A percentile compares a stretch with the other conserved stretches of the same genome.
These are phyloP conservation scores for Fusarium tupiense DNA, from an alignment of 2,329 filamentous ascomycete species.

Conservation along the genomic window DNA sequence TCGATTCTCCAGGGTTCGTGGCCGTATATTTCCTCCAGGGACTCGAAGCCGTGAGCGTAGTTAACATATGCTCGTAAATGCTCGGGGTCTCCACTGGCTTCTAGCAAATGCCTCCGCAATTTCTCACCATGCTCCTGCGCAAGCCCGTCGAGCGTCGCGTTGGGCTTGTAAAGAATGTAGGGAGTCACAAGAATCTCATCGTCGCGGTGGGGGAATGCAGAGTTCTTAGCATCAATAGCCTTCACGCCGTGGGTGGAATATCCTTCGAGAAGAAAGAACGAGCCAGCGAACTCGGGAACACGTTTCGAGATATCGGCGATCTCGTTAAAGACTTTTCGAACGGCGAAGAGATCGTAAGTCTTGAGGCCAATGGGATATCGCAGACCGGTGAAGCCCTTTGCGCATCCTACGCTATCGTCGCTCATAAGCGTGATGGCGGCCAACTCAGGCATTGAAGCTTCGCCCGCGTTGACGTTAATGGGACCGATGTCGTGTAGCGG, in stretches of 20 bases:
- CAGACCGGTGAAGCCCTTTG: constrained; percentile 53
- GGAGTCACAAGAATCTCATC: constrained; percentile 22
- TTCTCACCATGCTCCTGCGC: constrained; percentile 22
- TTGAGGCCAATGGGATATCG: constrained; percentile 56
- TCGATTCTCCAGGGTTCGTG: constrained; percentile 51
- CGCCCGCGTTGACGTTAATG: constrained; percentile 40
- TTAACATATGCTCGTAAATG: constrained; percentile 28
- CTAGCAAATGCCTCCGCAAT: constrained; percentile 1
- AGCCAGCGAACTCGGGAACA: constrained; percentile 24
- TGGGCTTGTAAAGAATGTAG: constrained; percentile 23
- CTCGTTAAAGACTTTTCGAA: constrained; percentile 42
- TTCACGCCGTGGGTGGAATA: constrained; percentile 49
- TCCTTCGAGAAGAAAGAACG: constrained; percentile 64
- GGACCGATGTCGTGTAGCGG: constrained; percentile 55
- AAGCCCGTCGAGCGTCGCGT: constrained; percentile 1
- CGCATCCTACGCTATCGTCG: constrained; percentile 49
- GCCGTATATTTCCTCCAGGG: constrained; percentile 14
- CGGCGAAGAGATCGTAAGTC: constrained; percentile 46
- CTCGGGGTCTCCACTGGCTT: constrained; percentile 15
- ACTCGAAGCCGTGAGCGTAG: constrained; percentile 29
- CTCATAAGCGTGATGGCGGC: constrained; percentile 53
- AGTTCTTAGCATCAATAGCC: background rate
- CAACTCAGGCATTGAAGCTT: constrained; percentile 55
- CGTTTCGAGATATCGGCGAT: constrained; percentile 41
- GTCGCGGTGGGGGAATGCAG: constrained; percentile 25